Evolutionary conservation across 1,284 basidiomycete genomes (phyloP), one percentile per base, ranked within the genome.

Genomic region (Trichosporon ovoides): DNA sequence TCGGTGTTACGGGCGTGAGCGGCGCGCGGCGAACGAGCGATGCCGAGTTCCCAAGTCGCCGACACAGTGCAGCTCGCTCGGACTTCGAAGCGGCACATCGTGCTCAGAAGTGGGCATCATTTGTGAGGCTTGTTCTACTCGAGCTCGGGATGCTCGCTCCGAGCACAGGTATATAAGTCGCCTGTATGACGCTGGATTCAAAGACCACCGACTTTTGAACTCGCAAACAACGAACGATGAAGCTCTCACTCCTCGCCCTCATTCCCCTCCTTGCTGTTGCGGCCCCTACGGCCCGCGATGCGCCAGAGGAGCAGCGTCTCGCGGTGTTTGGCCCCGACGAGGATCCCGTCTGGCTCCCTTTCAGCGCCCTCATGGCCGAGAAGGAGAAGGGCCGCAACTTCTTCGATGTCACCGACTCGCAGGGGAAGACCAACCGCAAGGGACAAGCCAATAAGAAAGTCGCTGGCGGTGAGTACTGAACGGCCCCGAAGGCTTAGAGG

Each of bases 361-460:
- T n/a, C 14, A 24, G 22, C 14, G 24, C 24, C 14, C 43, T 48
- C 24, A 28, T 31, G 18, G 16, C 24, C 2, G 43, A 48, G 43
- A 48, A 48, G 43, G 14, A 19, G 10, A 48, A 48, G 43, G 43
- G 43, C 43, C 43, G 43, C 24, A 48, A 48, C 43, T 48, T 28
- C 43, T 28, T 48, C 13, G 43, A 48, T 24, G 14, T 48, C 13
- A 48, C 43, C 13, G 22, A 28, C 43, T n/a, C 28, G 28, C 5
- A 9, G 28, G 28, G 28, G 22, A 43, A 22, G 38, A 24, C 18
- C 18, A 24, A 48, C 43, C 43, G 43, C 43, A 48, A 48, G 43
- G 43, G 22, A 1, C 28, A 24, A 24, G 22, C 22, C 43, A 24
- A 24, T 22, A 28, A 24, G 43, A 48, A 48, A 22, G 43, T 16